Base-by-base conservation (phyloP, 2,329 filamentous ascomycete genomes). In the Beauveria scarabaeidicola region DNA sequence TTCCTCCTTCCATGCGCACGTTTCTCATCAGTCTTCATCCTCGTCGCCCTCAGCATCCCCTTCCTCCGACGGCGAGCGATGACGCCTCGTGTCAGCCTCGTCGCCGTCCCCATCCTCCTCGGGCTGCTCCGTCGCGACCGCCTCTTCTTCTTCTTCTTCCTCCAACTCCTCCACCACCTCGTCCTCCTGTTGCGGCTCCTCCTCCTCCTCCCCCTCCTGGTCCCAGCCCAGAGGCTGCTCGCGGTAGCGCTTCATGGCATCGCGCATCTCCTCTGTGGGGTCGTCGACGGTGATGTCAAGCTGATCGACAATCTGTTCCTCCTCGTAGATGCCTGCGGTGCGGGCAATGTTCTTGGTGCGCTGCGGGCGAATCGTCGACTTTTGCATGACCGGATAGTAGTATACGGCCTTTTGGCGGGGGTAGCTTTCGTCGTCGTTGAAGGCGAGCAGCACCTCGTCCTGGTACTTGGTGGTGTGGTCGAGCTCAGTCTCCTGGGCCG, bases 341-440 rank as follows among this genome's bases (percentile, higher is more conserved):
- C 81, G 79, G 50, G 81, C 78, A 64, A 86, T 85, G 67, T 84
- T 84, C 76, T 83, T 86, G 62, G 78, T 81, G 61, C 85, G 79
- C 71, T 86, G 84, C 32, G 83, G 83, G 48, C 83, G 78, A 66
- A 88, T 82, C 23, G 78, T 77, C 51, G 79, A 82, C 58, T 83
- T 81, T 70, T 87, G 84, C 73, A 88, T 81, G 63, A 88, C 78
- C 4, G 86, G 86, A 66, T 88, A 88, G 72, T 87, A 88, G 70
- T 85, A 87, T 13, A 80, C 82, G 7, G 79, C 85, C 69, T 82
- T 83, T 63, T 82, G 78, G 59, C 74, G 71, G 54, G 78, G 77
- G 63, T 79, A 76, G 52, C 72, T 66, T 25, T 72, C 78, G 63
- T 81, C 80, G 63, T 84, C 79, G 65, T 83, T 78, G 66, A 81